phyloP scores from a whole-genome alignment of 371 early-diverging fungal genomes.

The Rhizomucor miehei region DNA sequence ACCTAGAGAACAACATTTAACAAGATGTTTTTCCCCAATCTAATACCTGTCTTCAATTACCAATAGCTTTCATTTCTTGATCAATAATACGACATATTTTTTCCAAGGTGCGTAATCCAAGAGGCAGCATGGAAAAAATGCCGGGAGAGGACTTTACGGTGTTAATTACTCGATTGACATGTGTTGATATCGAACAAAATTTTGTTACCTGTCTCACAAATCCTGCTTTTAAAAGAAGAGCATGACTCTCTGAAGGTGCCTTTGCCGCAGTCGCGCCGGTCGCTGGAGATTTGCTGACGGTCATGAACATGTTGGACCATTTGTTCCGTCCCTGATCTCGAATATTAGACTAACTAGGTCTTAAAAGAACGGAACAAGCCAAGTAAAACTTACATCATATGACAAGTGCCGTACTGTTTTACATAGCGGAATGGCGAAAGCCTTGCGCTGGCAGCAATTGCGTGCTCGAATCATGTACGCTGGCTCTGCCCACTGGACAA shows the following conservation, averaged over 20 bases:
- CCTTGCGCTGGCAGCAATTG: no score
- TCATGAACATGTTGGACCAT: constrained; percentile 24
- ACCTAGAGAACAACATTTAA: constrained; percentile 25
- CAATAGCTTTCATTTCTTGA: constrained; percentile 73
- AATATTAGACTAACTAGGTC: no score
- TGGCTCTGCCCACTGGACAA: no score
- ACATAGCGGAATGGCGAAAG: no score
- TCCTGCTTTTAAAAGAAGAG: constrained; percentile 47
- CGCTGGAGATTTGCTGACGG: constrained; percentile 21
- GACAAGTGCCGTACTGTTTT: no score
- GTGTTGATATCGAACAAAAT: neutral
- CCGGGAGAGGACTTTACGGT: constrained; percentile 68
- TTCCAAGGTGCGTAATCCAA: constrained; percentile 69
- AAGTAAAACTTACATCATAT: no score
- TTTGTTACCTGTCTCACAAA: constrained; percentile 51
- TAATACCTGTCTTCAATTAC: constrained; percentile 22
- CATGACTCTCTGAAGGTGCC: constrained; percentile 25
- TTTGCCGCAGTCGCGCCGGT: constrained; percentile 6
- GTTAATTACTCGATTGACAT: neutral
- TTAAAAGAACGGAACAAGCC: no score
- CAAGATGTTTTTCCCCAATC: neutral
- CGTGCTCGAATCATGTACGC: no score
- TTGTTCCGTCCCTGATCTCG: constrained; percentile 1
- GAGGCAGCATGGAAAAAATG: constrained; percentile 77
- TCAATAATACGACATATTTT: constrained; percentile 81